These are phyloP conservation scores for Pleurotus cornucopiae DNA, from an alignment of 768 basidiomycete genomes.

Conservation along the genomic window DNA sequence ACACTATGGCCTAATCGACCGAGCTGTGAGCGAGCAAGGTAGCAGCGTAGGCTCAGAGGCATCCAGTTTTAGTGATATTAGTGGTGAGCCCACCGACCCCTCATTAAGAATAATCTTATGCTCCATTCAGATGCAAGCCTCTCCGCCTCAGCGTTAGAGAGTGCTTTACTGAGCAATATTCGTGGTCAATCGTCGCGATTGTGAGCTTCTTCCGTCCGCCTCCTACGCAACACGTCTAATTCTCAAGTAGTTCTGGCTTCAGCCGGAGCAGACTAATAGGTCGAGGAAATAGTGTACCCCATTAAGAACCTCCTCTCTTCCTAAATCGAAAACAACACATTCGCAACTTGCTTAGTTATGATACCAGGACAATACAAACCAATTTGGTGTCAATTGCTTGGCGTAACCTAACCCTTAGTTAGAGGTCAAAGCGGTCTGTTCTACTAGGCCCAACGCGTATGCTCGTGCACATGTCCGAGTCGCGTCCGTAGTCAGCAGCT, in stretches of 20 bases:
- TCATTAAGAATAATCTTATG: not conserved
- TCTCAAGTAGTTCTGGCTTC: slow-evolving; percentile 29
- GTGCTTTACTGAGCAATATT: slow-evolving; percentile 74
- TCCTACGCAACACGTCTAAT: not conserved
- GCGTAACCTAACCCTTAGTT: too few species aligned
- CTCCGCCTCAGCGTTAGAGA: slow-evolving; percentile 77
- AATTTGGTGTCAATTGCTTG: too few species aligned
- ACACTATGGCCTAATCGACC: slow-evolving; percentile 39
- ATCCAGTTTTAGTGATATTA: slow-evolving; percentile 83
- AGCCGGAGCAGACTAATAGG: slow-evolving; percentile 29
- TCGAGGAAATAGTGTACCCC: slow-evolving; percentile 18
- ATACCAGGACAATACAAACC: too few species aligned
- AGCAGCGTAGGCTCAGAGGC: slow-evolving; percentile 70
- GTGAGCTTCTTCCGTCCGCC: slow-evolving; percentile 39
- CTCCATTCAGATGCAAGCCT: slow-evolving; percentile 57
- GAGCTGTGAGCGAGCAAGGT: slow-evolving; percentile 44
- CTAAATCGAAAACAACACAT: too few species aligned
- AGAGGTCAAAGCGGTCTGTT: not conserved
- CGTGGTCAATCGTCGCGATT: slow-evolving; percentile 61
- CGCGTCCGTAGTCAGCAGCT: slow-evolving; percentile 1
- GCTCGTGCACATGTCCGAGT: not conserved
- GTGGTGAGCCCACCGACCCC: slow-evolving; percentile 46
- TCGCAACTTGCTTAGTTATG: too few species aligned
- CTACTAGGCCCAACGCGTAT: not conserved
- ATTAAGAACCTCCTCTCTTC: not conserved